Conservation (phyloP, 148 eudicot species). For the Pouteria glomerata region DNA sequence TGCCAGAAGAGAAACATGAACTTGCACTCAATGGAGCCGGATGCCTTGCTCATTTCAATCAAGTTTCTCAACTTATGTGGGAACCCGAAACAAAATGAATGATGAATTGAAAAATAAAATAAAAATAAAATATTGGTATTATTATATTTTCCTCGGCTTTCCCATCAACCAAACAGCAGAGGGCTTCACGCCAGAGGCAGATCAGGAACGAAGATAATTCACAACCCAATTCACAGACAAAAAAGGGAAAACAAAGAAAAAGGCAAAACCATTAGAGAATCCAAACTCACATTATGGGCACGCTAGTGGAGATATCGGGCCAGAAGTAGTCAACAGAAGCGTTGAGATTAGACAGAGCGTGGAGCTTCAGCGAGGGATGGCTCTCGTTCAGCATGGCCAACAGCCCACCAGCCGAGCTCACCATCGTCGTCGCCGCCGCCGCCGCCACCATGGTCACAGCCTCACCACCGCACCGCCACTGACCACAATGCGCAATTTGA, state of each 20-base stretch:
- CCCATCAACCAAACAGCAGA: conserved; percentile 3
- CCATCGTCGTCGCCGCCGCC: conserved; percentile 51
- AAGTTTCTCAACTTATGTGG: background rate
- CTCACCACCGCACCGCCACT: background rate
- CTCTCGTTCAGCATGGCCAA: conserved; percentile 78
- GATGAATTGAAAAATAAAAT: background rate
- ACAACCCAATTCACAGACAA: background rate
- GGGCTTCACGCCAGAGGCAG: background rate
- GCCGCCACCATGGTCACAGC: background rate
- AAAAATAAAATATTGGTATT: background rate
- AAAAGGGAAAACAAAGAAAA: background rate
- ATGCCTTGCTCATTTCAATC: background rate
- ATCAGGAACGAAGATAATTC: background rate
- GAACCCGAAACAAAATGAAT: background rate
- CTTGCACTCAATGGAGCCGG: background rate
- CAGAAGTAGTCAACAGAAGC: conserved; percentile 63
- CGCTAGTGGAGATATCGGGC: conserved; percentile 91
- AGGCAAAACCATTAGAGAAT: background rate
- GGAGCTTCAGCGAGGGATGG: conserved; percentile 59
- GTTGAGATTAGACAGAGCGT: conserved; percentile 80
- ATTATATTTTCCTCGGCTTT: background rate
- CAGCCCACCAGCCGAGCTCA: conserved; percentile 78
- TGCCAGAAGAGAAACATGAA: too few species aligned
- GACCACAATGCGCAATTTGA: background rate
- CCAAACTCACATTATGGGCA: conserved; percentile 53